These are phyloP conservation scores for Passiflora organensis DNA, from an alignment of 345 rosid species.

Conservation along the genomic window DNA sequence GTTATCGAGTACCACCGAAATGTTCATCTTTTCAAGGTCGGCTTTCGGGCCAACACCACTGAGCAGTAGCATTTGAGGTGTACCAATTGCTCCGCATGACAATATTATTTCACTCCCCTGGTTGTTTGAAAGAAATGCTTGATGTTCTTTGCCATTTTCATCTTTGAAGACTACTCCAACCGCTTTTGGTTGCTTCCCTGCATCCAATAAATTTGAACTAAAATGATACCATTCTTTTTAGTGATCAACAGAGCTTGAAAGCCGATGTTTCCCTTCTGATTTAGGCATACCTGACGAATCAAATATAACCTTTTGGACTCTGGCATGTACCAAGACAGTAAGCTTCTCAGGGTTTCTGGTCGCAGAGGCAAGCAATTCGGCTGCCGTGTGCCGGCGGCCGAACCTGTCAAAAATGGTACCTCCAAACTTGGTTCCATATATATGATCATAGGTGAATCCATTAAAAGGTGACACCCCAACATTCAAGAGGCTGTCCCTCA, in stretches of 20 bases:
- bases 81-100: conserved; percentile 84
- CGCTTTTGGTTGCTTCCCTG: conserved; percentile 65
- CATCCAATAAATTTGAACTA: neutral
- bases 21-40: conserved; percentile 56
- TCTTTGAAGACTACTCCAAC: conserved; percentile 79
- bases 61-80: conserved; percentile 80
- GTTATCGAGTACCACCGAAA: conserved; percentile 56
- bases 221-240: neutral
- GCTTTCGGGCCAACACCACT: conserved; percentile 86
- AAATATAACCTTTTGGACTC: conserved; percentile 69
- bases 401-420: conserved; percentile 86
- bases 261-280: too few species aligned
- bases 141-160: conserved; percentile 70
- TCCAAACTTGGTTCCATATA: conserved; percentile 87
- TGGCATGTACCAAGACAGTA: conserved; percentile 67
- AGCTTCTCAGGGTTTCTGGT: conserved; percentile 61
- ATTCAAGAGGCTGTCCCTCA: conserved; percentile 74
- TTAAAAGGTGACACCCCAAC: conserved; percentile 81
- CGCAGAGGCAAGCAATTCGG: conserved; percentile 91
- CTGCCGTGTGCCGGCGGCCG: conserved; percentile 89
- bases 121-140: conserved; percentile 45
- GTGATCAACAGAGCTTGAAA: neutral
- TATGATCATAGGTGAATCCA: conserved; percentile 87
- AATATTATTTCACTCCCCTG: conserved; percentile 68
- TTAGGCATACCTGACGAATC: conserved; percentile 58